Evolutionary conservation across 345 rosid genomes (phyloP).

Genomic region (Populus tremula): DNA sequence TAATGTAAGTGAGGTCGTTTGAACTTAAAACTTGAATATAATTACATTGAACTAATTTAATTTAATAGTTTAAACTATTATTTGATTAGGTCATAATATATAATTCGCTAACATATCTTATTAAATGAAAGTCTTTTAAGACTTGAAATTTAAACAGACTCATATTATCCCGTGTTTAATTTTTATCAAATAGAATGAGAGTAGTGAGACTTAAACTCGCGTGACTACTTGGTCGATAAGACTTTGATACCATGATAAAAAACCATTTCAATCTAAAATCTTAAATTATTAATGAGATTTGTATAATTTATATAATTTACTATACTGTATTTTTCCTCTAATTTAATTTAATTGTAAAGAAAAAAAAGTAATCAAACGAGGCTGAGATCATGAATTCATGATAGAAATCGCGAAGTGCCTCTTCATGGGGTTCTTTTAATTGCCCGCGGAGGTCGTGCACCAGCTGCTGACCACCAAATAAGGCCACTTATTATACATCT

Average conservation of each 20-base stretch:
- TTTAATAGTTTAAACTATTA: too few relatives aligned
- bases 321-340: neutral
- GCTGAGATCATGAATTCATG: neutral
- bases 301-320: too few relatives aligned
- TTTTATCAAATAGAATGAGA: too few relatives aligned
- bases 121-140: too few relatives aligned
- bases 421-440: neutral
- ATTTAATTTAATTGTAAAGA: neutral
- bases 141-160: rapidly evolving
- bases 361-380: neutral
- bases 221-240: rapidly evolving
- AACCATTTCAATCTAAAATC: rapidly evolving
- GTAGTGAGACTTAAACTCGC: rapidly evolving
- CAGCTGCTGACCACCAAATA: slow-evolving; percentile 13
- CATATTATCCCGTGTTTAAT: rapidly evolving
- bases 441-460: neutral
- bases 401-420: neutral
- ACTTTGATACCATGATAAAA: rapidly evolving
- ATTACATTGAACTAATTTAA: too few relatives aligned
- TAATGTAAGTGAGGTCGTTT: too few relatives aligned
- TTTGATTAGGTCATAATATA: too few relatives aligned
- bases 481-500: too few relatives aligned
- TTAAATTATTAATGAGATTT: too few relatives aligned
- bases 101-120: too few relatives aligned
- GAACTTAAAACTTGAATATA: too few relatives aligned